phyloP scores from a whole-genome alignment of 495 filamentous ascomycete species.

The Hypoxylon fragiforme region DNA sequence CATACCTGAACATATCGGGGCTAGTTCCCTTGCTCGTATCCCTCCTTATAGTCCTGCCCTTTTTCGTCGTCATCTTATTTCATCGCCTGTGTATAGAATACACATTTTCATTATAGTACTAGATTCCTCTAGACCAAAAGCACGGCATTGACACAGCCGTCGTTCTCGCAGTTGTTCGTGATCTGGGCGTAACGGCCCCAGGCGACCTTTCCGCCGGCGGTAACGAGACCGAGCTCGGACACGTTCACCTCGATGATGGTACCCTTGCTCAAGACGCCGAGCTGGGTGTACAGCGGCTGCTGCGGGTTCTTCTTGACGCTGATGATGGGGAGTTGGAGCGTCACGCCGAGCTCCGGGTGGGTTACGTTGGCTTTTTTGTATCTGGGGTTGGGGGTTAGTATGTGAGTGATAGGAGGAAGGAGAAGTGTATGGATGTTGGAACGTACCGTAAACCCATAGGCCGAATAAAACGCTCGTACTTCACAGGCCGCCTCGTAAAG shows the following conservation, averaged over 20 bases:
- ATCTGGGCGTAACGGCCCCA: slow-evolving; percentile 75
- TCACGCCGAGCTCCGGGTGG: slow-evolving; percentile 81
- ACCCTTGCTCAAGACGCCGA: slow-evolving; percentile 92
- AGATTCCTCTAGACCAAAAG: slow-evolving; percentile 39
- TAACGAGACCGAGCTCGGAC: slow-evolving; percentile 88
- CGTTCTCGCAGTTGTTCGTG: slow-evolving; percentile 71
- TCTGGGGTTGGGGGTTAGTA: slow-evolving; percentile 76
- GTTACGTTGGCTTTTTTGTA: slow-evolving; percentile 97
- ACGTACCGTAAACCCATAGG: slow-evolving; percentile 27
- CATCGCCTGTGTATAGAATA: too few species aligned
- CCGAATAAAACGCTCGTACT: slow-evolving; percentile 84
- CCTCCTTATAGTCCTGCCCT: too few species aligned
- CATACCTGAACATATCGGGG: too few species aligned
- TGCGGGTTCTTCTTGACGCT: slow-evolving; percentile 98
- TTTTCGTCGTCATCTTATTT: too few species aligned
- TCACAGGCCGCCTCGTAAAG: slow-evolving; percentile 90
- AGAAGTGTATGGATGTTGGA: not conserved
- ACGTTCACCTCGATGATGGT: slow-evolving; percentile 97
- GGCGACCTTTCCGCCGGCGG: slow-evolving; percentile 90
- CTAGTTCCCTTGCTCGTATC: too few species aligned
- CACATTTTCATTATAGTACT: too few species aligned
- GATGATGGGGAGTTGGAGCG: slow-evolving; percentile 91
- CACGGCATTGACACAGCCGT: slow-evolving; percentile 51
- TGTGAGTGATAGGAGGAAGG: not conserved
- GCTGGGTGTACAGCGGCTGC: slow-evolving; percentile 90